Evolutionary conservation across 2,329 filamentous ascomycete species (phyloP), one percentile per base, ranked within the genome.

Genomic region (Zasmidium cellare): DNA sequence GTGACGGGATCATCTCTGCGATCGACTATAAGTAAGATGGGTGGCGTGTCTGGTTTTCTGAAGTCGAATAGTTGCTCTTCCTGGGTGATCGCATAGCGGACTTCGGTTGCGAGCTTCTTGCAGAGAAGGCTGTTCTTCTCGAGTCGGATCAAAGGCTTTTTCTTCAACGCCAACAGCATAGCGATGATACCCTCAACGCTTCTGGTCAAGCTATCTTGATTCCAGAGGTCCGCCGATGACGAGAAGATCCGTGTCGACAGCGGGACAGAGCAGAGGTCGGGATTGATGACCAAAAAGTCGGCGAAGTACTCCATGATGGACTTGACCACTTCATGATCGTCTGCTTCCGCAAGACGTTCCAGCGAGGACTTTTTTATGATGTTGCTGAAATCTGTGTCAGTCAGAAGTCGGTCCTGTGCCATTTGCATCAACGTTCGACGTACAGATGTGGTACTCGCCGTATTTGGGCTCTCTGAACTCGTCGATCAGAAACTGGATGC

Each of bases 41-140:
- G 94, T 9, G 93, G 90, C 0, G 94, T 99, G 74, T 99, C 94
- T 53, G 92, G 89, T 74, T 91, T 92, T 63, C 93, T 85, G 74
- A 99, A 99, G 73, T 97, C 92, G 75, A 99, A 99, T 9, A 99
- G 79, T 69, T 96, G 91, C 61, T 97, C 92, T 74, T 99, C 96
- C 72, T 97, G 94, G 0, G 91, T 93, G 70, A 97, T 92, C 65
- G 90, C 86, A 75, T 97, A 97, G 57, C 92, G 86, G 31, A 97
- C 86, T 75, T 99, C 94, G 0, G 89, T 91, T 2, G 93, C 94
- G 31, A 99, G 80, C 76, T 97, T 99, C 77, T 94, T 96, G 1
- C 93, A 88, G 63, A 97, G 74, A 28, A 91, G 77, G 70, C 94
- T 99, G 72, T 90, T 96, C 77, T 89, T 96, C 73, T 94, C 88